phyloP scores from a whole-genome alignment of 2,329 filamentous ascomycete genomes.

The Geoglossum cookeanum region DNA sequence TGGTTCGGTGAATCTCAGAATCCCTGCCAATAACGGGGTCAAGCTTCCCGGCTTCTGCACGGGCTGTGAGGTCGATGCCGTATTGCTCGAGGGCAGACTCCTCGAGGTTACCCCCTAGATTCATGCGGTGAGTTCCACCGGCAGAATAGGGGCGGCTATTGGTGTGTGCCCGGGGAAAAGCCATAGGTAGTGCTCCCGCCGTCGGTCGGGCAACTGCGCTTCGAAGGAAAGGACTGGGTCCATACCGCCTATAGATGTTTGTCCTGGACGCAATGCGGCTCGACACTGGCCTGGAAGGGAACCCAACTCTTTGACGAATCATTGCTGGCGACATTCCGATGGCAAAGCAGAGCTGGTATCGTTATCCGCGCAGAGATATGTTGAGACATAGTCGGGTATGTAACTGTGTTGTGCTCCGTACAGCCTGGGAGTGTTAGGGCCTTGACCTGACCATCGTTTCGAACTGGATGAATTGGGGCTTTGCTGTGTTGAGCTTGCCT shows the following conservation, averaged over 20 bases:
- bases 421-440: no score
- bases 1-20: constrained; percentile 78
- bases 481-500: no score
- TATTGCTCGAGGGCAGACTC: constrained; percentile 83
- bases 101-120: constrained; percentile 55
- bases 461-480: no score
- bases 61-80: constrained; percentile 73
- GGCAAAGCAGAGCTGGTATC: not conserved
- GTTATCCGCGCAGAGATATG: not conserved
- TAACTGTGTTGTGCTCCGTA: no score
- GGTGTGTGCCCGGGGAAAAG: constrained; percentile 27
- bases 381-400: not conserved
- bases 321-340: constrained; percentile 10
- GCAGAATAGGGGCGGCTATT: constrained; percentile 58
- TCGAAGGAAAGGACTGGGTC: not conserved
- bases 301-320: constrained; percentile 19
- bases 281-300: constrained; percentile 19
- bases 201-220: not conserved
- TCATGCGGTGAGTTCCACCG: constrained; percentile 86
- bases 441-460: no score
- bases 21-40: constrained; percentile 93
- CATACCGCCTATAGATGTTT: not conserved
- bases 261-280: not conserved
- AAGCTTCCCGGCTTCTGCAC: constrained; percentile 71
- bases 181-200: not conserved